Conservation (phyloP, 495 filamentous ascomycete species). For the Penicillium crystallinum region DNA sequence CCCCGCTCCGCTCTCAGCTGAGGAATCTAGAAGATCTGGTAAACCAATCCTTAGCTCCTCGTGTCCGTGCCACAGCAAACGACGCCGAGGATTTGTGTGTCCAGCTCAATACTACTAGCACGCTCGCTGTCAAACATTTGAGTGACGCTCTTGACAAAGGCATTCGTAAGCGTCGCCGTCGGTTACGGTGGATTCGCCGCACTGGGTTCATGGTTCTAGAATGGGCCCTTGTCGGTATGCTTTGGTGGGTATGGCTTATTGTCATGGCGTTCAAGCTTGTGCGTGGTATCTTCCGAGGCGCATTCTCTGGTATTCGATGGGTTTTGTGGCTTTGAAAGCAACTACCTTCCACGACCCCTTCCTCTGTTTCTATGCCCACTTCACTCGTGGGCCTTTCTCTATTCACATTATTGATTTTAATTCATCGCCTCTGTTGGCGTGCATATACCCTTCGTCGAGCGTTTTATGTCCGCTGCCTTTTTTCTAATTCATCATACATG, state of each 20-base stretch:
- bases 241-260: conserved; percentile 82
- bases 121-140: conserved; percentile 70
- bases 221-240: conserved; percentile 71
- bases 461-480: background rate
- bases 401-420: background rate
- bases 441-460: conserved; percentile 6
- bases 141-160: conserved; percentile 69
- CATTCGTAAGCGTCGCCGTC: conserved; percentile 62
- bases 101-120: conserved; percentile 67
- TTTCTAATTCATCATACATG: background rate
- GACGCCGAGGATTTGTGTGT: conserved; percentile 70
- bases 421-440: conserved; percentile 2
- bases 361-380: background rate
- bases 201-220: conserved; percentile 68
- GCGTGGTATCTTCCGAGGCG: conserved; percentile 53
- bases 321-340: conserved; percentile 61
- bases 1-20: conserved; percentile 43
- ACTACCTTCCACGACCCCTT: background rate
- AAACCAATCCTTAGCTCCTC: conserved; percentile 53
- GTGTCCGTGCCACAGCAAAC: conserved; percentile 61
- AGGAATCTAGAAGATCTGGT: conserved; percentile 46
- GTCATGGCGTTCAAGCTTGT: conserved; percentile 64
- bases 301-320: conserved; percentile 60
- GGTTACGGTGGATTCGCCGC: conserved; percentile 66
- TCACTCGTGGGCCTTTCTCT: background rate